Base-by-base conservation (phyloP, 176 grass and related monocot species). In the Zea luxurians region DNA sequence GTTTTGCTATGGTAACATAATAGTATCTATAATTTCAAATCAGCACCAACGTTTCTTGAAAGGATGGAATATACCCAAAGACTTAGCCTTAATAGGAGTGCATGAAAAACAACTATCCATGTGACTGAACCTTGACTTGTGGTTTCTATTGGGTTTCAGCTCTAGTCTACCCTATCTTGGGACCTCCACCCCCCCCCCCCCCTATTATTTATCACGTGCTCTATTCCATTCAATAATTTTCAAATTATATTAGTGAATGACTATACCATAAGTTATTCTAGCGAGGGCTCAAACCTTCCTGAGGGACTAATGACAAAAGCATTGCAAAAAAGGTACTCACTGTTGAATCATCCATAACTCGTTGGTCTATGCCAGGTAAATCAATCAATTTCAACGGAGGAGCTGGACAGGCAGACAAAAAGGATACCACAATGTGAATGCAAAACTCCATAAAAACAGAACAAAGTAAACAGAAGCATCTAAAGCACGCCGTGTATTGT, bases 341-440 rank as follows among this genome's bases (percentile, higher is more conserved):
- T 37, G 81, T 84, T 69, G 96, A 86, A 76, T 99, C 96, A 73
- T 99, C 92, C 17, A 99, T 81, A 27, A 90, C 85, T 57, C 96
- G 86, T 80, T 99, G 96, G 78, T 99, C 92, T 83, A 99, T 86
- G 21, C 96, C 96, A 48, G 96, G 96, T 80, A 99, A 90, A 87
- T 99, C 96, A 74, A 95, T 89, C 86, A 99, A 91, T 79, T 99
- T 99, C 61, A 99, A 63, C n/a, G 96, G 84, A 82, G 96, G 96
- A 83, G 96, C 96, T 99, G 91, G 71, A 64, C 42, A 78, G 77
- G 60, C 4, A 61, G 41, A 61, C 48, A 64, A 65, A 18, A 48
- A 53, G 37, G 2, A 63, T 17, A 66, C 10, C 74, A 50, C 18
- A 27, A 57, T 71, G 52, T 71, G 66, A 83, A 73, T 53, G 53